A percentile compares a stretch with the other conserved stretches of the same genome.
Conservation (phyloP, 1,284 basidiomycete genomes). For the Papiliotrema laurentii region DNA sequence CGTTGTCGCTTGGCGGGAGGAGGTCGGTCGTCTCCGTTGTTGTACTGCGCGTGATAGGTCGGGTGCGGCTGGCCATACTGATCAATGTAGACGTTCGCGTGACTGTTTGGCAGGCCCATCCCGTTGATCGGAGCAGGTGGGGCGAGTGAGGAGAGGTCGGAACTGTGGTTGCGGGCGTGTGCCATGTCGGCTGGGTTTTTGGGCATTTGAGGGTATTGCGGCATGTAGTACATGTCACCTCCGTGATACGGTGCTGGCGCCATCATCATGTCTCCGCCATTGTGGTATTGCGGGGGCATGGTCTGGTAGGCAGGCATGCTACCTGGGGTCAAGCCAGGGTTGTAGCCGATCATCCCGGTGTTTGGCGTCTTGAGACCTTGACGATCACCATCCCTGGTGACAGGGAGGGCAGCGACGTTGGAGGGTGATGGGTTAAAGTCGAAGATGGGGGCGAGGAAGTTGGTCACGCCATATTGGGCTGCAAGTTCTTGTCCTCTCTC, state of each 20-base stretch:
- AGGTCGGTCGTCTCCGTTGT: slow-evolving; percentile 16
- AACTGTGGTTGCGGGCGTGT: slow-evolving; percentile 9
- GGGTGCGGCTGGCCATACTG: slow-evolving; percentile 38
- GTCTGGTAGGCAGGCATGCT: slow-evolving; percentile 22
- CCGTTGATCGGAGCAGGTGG: slow-evolving; percentile 37
- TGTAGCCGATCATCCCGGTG: slow-evolving; percentile 12
- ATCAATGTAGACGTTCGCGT: slow-evolving; percentile 39
- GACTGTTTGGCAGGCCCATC: slow-evolving; percentile 29
- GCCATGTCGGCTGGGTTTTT: slow-evolving; percentile 13
- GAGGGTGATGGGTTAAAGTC: slow-evolving; percentile 70
- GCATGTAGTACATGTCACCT: slow-evolving; percentile 13
- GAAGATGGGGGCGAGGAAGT: slow-evolving; percentile 79
- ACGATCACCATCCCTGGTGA: slow-evolving; percentile 29
- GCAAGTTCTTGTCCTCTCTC: slow-evolving; percentile 86
- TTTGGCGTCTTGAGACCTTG: slow-evolving; percentile 17
- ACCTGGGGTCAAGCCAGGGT: slow-evolving; percentile 11
- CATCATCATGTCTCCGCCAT: slow-evolving; percentile 23
- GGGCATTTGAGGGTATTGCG: background rate
- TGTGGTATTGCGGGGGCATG: slow-evolving; percentile 30
- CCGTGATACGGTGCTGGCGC: slow-evolving; percentile 20
- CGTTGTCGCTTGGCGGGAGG: slow-evolving; percentile 26
- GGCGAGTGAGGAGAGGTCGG: slow-evolving; percentile 14
- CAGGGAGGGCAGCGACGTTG: slow-evolving; percentile 37
- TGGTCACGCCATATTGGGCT: slow-evolving; percentile 79
- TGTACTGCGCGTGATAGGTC: slow-evolving; percentile 12